phyloP scores from a whole-genome alignment of 225 moss, liverwort and hornwort genomes.

The Sphagnum tenellum region DNA sequence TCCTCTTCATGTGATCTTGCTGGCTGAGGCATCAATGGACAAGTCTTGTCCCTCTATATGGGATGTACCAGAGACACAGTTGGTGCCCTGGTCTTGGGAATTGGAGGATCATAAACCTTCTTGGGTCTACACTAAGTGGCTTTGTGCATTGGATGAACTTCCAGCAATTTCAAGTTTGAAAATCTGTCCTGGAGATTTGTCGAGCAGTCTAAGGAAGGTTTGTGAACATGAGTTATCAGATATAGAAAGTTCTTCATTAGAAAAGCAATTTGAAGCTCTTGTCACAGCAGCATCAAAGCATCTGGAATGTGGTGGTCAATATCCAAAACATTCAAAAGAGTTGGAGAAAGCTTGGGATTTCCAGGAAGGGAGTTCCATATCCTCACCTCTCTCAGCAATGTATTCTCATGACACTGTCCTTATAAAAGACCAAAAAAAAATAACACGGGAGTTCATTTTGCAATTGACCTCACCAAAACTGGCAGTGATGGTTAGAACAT shows the following conservation, averaged over 20 bases:
- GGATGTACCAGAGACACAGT: constrained; percentile 4
- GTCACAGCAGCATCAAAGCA: constrained; percentile 21
- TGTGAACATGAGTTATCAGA: constrained; percentile 27
- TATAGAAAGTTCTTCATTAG: constrained; percentile 6
- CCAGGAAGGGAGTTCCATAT: too few relatives aligned
- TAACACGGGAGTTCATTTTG: too few relatives aligned
- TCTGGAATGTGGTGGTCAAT: constrained; percentile 7
- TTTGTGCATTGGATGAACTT: constrained; percentile 26
- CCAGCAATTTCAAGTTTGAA: background rate
- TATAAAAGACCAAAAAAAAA: background rate
- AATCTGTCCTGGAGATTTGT: background rate
- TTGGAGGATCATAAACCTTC: background rate
- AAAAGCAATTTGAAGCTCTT: constrained; percentile 14
- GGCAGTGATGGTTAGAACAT: constrained; percentile 26
- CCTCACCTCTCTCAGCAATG: constrained; percentile 27
- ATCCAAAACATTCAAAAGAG: too few relatives aligned
- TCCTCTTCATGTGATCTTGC: constrained; percentile 32
- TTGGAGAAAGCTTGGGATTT: too few relatives aligned
- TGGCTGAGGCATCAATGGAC: constrained; percentile 12
- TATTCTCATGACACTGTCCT: constrained; percentile 22
- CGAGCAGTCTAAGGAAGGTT: background rate
- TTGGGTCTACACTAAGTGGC: constrained; percentile 28
- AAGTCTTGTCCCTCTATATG: constrained; percentile 10
- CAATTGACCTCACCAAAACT: constrained; percentile 17
- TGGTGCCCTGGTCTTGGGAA: too few relatives aligned